phyloP scores from a whole-genome alignment of 1,284 basidiomycete genomes.

The Ceratobasidium sp. region DNA sequence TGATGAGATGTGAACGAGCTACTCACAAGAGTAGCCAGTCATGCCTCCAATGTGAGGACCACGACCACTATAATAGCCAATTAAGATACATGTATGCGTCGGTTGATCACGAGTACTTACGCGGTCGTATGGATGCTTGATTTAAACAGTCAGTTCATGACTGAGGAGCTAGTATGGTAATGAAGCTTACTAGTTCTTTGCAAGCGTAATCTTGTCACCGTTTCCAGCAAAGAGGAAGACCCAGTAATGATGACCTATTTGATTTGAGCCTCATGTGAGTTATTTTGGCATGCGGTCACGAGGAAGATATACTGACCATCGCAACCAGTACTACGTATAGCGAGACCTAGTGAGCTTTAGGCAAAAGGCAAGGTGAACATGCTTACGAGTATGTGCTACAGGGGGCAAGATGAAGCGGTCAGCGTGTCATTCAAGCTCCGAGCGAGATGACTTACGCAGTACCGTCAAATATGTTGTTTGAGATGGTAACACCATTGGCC shows the following conservation, averaged over 20 bases:
- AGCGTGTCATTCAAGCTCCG: no score
- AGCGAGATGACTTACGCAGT: constrained; percentile 24
- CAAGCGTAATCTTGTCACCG: constrained; percentile 33
- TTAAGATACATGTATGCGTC: not conserved
- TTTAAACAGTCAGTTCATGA: not conserved
- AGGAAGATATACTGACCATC: not conserved
- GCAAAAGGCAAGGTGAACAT: not conserved
- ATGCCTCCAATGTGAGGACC: constrained; percentile 41
- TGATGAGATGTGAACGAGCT: not conserved
- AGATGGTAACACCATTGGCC: constrained; percentile 23
- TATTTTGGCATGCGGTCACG: not conserved
- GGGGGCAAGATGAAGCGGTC: no score
- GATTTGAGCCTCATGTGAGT: not conserved
- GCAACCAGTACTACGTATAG: not conserved
- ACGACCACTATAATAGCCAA: constrained; percentile 20
- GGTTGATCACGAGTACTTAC: not conserved
- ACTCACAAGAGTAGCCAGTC: constrained; percentile 28
- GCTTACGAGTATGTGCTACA: constrained; percentile 45
- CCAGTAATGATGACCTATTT: constrained; percentile 30
- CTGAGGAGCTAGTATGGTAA: not conserved
- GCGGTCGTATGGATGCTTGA: constrained; percentile 15
- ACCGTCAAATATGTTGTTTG: constrained; percentile 42
- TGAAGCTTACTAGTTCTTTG: constrained; percentile 35
- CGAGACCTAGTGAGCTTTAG: no score
- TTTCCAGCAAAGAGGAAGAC: constrained; percentile 32